Conservation (phyloP, 257 asterid species). For the Nicotiana attenuata region DNA sequence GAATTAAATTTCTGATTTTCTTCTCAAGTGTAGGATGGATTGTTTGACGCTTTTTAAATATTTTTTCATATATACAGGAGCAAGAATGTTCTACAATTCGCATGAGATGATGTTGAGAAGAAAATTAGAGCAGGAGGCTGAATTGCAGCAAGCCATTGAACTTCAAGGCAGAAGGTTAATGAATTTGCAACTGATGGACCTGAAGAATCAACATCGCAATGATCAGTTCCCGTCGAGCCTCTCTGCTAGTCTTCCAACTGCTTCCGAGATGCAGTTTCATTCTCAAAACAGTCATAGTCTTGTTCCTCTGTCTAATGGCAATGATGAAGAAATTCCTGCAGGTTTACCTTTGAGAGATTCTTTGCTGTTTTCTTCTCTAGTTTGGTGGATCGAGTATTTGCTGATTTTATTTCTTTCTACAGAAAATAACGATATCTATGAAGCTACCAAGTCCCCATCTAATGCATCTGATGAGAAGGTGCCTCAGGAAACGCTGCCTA, state of each 20-base stretch:
- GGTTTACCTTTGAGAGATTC: slow-evolving; percentile 29
- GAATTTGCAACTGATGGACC: slow-evolving; percentile 55
- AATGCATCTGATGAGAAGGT: slow-evolving; percentile 24
- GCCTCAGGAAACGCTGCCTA: slow-evolving; percentile 29
- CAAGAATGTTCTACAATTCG: slow-evolving; percentile 46
- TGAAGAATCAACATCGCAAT: slow-evolving; percentile 43
- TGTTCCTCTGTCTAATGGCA: slow-evolving; percentile 22
- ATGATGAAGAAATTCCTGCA: slow-evolving; percentile 39
- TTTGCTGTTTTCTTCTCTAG: background rate
- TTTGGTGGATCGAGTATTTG: background rate
- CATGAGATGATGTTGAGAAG: slow-evolving; percentile 57
- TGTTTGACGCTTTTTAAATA: background rate
- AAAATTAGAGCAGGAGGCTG: slow-evolving; percentile 60
- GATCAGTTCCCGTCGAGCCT: slow-evolving; percentile 37
- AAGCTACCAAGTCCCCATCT: slow-evolving; percentile 22
- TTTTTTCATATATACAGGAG: slow-evolving; percentile 23
- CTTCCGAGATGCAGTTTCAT: slow-evolving; percentile 45
- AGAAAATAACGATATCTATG: slow-evolving; percentile 34
- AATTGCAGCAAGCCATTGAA: slow-evolving; percentile 58
- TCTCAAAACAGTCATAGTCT: slow-evolving; percentile 37
- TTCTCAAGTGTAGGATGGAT: background rate
- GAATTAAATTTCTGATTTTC: background rate
- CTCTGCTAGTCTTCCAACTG: slow-evolving; percentile 30
- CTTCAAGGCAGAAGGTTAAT: slow-evolving; percentile 57
- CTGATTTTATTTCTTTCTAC: background rate